phyloP scores from a whole-genome alignment of 2,329 filamentous ascomycete genomes.

The Phialophora chinensis region DNA sequence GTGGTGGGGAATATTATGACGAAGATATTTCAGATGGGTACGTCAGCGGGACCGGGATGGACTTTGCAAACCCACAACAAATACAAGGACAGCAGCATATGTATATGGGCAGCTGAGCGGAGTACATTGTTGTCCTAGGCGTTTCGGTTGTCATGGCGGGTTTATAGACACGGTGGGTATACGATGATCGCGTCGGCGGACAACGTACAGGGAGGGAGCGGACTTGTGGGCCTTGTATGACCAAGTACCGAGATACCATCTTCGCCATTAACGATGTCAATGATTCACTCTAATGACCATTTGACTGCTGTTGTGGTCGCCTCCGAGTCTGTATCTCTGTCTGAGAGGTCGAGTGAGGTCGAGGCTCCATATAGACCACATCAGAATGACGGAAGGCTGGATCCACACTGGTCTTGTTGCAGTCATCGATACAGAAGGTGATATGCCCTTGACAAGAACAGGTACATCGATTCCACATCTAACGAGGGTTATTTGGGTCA shows the following conservation, averaged over 20 bases:
- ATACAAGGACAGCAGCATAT: constrained; percentile 20
- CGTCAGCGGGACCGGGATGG: constrained; percentile 42
- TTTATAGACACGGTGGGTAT: constrained; percentile 10
- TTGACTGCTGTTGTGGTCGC: background rate
- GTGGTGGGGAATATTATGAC: constrained; percentile 71
- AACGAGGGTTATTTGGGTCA: background rate
- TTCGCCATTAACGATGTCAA: constrained; percentile 20
- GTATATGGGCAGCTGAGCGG: constrained; percentile 29
- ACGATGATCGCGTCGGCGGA: constrained; percentile 15
- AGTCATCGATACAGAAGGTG: background rate
- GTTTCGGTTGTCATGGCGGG: constrained; percentile 4
- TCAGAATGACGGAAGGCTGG: background rate
- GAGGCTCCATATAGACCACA: background rate
- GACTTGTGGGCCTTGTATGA: constrained; percentile 6
- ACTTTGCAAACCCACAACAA: constrained; percentile 28
- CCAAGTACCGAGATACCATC: constrained; percentile 23
- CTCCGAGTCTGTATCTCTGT: background rate
- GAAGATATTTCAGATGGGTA: constrained; percentile 55
- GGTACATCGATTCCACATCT: too few relatives aligned
- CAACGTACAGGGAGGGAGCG: constrained; percentile 12
- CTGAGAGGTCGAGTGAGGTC: background rate
- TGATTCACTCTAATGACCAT: constrained; percentile 11
- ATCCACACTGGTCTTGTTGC: background rate
- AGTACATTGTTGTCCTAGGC: constrained; percentile 7
- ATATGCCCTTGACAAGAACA: background rate